Evolutionary conservation across 2,329 filamentous ascomycete species (phyloP), one percentile per base, ranked within the genome.

Genomic region (Apiospora phragmitis): DNA sequence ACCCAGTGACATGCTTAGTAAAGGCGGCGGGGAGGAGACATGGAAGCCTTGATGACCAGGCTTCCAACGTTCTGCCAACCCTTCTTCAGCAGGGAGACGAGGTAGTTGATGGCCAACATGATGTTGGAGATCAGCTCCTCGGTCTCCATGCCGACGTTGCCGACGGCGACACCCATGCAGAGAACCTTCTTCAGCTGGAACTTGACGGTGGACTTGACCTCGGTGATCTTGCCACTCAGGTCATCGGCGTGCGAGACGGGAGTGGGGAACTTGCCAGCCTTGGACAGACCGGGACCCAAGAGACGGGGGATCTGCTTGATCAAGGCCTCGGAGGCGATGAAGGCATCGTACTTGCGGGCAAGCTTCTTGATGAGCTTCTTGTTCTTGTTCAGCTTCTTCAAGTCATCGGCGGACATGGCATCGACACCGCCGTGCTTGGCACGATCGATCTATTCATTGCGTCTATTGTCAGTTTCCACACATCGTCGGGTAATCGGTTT

Each of bases 351-450:
- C 91, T 99, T 99, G 92, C 95, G 94, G 76, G 96, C 96, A 78
- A 99, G 93, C 93, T 99, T 99, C 94, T 99, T 99, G 92, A 99
- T 98, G 82, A 98, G 92, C 93, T 99, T 99, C 94, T 99, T 98
- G 94, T 99, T 99, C 94, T 99, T 99, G 93, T 99, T 99, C 79
- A 99, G 94, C 93, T 99, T 99, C 94, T 99, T 99, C 88, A 99
- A 88, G 87, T 99, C 96, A 82, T 99, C 96, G 77, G 94, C 87
- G 82, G 94, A 97, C 96, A 98, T 98, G 88, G 95, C 94, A 84
- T 99, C 96, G 79, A 98, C 91, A 85, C 94, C 95, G 82, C 94
- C 93, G 90, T 99, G 96, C 92, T 99, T 99, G 83, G 96, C 95
- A 91, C 96, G 95, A 86, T 99, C 96, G 83, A 99, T 97, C 65